These are phyloP conservation scores for Fusarium praegraminearum DNA, from an alignment of 2,329 filamentous ascomycete genomes.

Conservation along the genomic window DNA sequence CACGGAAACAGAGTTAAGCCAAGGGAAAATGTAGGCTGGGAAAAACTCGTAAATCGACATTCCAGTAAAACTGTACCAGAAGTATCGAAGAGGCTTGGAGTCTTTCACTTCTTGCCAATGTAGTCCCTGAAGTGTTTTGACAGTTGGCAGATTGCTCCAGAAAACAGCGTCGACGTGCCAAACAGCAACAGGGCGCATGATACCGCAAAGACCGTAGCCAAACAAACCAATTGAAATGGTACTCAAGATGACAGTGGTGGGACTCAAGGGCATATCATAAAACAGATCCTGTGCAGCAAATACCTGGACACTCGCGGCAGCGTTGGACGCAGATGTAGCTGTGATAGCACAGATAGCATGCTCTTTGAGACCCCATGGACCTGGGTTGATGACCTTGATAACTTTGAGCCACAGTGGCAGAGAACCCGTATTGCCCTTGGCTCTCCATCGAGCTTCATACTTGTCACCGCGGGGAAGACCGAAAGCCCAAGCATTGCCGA, in stretches of 20 bases:
- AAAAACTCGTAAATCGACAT: slow-evolving; percentile 66
- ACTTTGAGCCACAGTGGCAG: slow-evolving; percentile 57
- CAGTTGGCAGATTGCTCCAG: slow-evolving; percentile 65
- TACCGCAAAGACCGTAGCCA: slow-evolving; percentile 65
- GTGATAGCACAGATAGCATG: slow-evolving; percentile 67
- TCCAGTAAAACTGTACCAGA: slow-evolving; percentile 63
- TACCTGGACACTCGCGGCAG: slow-evolving; percentile 55
- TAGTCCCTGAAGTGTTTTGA: slow-evolving; percentile 66
- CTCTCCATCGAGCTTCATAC: slow-evolving; percentile 61
- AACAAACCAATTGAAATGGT: slow-evolving; percentile 67
- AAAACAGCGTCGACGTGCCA: slow-evolving; percentile 69
- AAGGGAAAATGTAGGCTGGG: slow-evolving; percentile 67
- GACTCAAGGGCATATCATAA: slow-evolving; percentile 60
- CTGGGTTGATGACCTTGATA: slow-evolving; percentile 62
- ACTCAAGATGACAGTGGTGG: slow-evolving; percentile 61
- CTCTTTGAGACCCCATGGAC: slow-evolving; percentile 67
- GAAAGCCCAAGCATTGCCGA: slow-evolving; percentile 57
- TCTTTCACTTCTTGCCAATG: slow-evolving; percentile 65
- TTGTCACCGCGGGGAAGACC: slow-evolving; percentile 64
- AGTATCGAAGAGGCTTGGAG: slow-evolving; percentile 63
- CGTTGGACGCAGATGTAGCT: slow-evolving; percentile 65
- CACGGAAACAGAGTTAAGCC: slow-evolving; percentile 67
- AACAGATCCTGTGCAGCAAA: slow-evolving; percentile 65
- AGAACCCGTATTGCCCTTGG: slow-evolving; percentile 55
- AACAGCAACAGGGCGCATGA: slow-evolving; percentile 66